A percentile compares a stretch with the other conserved stretches of the same genome.
phyloP scores from a whole-genome alignment of 805 yeast genomes.

The Lachancea waltii region DNA sequence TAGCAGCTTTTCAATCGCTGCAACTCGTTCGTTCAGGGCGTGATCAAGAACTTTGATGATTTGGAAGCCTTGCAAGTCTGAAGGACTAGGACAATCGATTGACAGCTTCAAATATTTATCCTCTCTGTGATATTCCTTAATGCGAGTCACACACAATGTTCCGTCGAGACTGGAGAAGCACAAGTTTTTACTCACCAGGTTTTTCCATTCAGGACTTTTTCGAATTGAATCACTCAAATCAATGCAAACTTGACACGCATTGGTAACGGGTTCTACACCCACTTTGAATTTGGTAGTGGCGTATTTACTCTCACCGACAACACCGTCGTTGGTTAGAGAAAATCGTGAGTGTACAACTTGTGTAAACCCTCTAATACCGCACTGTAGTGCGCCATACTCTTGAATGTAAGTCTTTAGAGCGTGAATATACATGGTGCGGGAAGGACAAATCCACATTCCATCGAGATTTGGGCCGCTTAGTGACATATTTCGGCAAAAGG shows the following conservation, averaged over 20 bases:
- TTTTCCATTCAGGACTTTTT: background rate
- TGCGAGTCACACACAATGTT: background rate
- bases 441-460: slow-evolving; percentile 7
- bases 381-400: slow-evolving; percentile 3
- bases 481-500: background rate
- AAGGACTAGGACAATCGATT: background rate
- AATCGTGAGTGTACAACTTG: background rate
- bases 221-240: background rate
- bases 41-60: background rate
- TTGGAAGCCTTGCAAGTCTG: background rate
- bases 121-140: background rate
- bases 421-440: slow-evolving; percentile 5
- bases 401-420: slow-evolving; percentile 2
- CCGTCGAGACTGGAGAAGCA: background rate
- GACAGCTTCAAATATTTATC: background rate
- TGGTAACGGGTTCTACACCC: background rate
- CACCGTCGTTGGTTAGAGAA: background rate
- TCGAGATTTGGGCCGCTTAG: background rate
- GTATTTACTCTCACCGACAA: slow-evolving; percentile 5
- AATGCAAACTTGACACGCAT: too few relatives aligned
- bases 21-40: background rate
- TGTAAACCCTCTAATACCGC: background rate
- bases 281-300: slow-evolving; percentile 1
- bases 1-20: background rate
- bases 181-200: background rate